These are phyloP conservation scores for Lactuca saligna DNA, from an alignment of 129 eudicot genomes.

Conservation along the genomic window DNA sequence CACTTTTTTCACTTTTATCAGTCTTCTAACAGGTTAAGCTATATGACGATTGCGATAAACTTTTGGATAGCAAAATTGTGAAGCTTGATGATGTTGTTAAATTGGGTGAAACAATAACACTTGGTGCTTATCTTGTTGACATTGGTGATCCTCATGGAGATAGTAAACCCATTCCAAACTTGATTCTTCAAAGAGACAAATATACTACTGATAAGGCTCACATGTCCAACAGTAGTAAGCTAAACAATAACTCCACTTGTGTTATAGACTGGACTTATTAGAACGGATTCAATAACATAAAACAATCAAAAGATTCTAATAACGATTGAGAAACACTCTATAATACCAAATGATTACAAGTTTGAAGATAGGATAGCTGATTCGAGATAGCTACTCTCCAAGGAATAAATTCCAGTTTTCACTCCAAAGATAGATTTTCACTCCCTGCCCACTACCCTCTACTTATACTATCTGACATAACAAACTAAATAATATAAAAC, in stretches of 20 bases:
- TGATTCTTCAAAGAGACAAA: constrained; percentile 33
- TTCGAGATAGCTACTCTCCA: no score
- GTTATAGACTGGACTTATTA: no score
- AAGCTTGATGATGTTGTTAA: constrained; percentile 60
- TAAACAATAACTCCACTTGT: constrained; percentile 12
- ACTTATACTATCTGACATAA: no score
- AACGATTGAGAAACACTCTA: no score
- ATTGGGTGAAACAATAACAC: constrained; percentile 68
- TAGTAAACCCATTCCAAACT: constrained; percentile 23
- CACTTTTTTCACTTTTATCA: constrained; percentile 10
- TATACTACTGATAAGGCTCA: constrained; percentile 25
- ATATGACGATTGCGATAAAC: constrained; percentile 64
- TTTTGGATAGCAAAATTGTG: constrained; percentile 59
- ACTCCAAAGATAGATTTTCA: no score
- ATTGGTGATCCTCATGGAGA: constrained; percentile 64
- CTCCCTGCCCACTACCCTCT: no score
- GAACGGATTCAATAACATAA: no score
- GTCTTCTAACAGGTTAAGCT: constrained; percentile 47
- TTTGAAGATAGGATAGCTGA: no score
- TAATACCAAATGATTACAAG: no score
- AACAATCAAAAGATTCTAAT: no score
- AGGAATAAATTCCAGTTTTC: no score
- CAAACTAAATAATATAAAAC: no score
- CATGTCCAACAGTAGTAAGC: constrained; percentile 31
- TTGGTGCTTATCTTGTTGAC: constrained; percentile 71